phyloP scores from a whole-genome alignment of 2,329 filamentous ascomycete species.

The Cercospora sojina region DNA sequence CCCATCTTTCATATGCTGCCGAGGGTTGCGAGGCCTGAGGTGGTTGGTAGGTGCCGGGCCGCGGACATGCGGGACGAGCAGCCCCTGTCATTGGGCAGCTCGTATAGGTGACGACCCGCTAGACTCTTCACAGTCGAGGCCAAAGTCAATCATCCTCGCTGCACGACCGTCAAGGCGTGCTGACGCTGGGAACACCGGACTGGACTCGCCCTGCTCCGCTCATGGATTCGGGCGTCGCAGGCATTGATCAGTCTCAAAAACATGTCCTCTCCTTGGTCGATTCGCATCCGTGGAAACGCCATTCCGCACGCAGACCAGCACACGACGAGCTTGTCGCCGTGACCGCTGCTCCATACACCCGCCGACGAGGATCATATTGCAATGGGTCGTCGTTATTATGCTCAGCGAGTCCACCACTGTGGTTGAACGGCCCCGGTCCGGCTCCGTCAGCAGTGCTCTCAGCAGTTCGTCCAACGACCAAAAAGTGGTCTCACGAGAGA shows the following conservation, averaged over 20 bases:
- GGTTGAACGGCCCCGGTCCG: constrained; percentile 21
- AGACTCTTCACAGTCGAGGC: background rate
- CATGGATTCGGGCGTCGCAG: constrained; percentile 14
- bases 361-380: constrained; percentile 1
- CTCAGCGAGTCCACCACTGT: constrained; percentile 18
- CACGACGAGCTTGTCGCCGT: constrained; percentile 10
- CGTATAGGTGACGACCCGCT: constrained; percentile 7
- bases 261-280: constrained; percentile 21
- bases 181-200: constrained; percentile 2
- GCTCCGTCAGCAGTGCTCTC: constrained; percentile 14
- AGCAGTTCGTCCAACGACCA: constrained; percentile 16
- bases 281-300: constrained; percentile 22
- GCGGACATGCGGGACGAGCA: background rate
- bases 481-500: constrained; percentile 4
- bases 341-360: constrained; percentile 1
- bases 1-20: constrained; percentile 8
- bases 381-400: constrained; percentile 23
- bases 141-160: constrained; percentile 6
- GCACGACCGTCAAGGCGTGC: background rate
- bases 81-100: constrained; percentile 13
- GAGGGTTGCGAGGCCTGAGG: constrained; percentile 1
- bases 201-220: constrained; percentile 16
- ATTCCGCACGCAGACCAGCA: constrained; percentile 17
- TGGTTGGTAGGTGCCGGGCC: background rate
- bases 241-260: constrained; percentile 21